Percentiles rank a stretch among this genome's conserved stretches.
phyloP scores from a whole-genome alignment of 805 yeast species.

The Saccharomycopsis fodiens region DNA sequence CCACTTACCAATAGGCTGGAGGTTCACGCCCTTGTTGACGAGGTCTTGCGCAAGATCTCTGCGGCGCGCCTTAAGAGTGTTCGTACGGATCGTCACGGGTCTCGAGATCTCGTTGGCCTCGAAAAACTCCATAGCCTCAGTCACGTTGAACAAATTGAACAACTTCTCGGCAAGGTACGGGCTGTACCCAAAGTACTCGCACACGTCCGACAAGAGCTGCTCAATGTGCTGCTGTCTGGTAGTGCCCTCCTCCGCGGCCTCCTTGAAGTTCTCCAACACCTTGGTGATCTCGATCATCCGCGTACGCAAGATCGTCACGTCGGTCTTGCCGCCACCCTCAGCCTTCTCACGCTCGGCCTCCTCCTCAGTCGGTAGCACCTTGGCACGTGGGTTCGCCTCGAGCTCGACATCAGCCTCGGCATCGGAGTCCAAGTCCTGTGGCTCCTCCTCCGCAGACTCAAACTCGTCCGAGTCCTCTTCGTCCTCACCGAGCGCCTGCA shows the following conservation, averaged over 20 bases:
- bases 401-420: slow-evolving; percentile 21
- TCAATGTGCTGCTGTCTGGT: slow-evolving; percentile 78
- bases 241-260: slow-evolving; percentile 74
- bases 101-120: slow-evolving; percentile 97
- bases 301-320: slow-evolving; percentile 76
- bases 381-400: slow-evolving; percentile 50
- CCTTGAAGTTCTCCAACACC: slow-evolving; percentile 85
- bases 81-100: slow-evolving; percentile 96
- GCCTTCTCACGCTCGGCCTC: slow-evolving; percentile 48
- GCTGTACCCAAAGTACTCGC: slow-evolving; percentile 90
- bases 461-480: slow-evolving; percentile 25
- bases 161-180: slow-evolving; percentile 89
- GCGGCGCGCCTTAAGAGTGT: slow-evolving; percentile 88
- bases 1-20: slow-evolving; percentile 97
- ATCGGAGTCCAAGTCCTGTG: slow-evolving; percentile 25
- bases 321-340: slow-evolving; percentile 50
- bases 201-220: slow-evolving; percentile 76
- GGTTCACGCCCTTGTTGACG: slow-evolving; percentile 93
- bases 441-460: slow-evolving; percentile 24
- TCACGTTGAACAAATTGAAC: slow-evolving; percentile 83
- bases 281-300: slow-evolving; percentile 94
- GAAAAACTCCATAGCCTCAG: slow-evolving; percentile 96
- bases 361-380: slow-evolving; percentile 62
- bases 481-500: slow-evolving; percentile 24
- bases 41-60: slow-evolving; percentile 92